Evolutionary conservation across 805 yeast genomes (phyloP), one percentile per base, ranked within the genome.

Genomic region (Candida sithepensis): DNA sequence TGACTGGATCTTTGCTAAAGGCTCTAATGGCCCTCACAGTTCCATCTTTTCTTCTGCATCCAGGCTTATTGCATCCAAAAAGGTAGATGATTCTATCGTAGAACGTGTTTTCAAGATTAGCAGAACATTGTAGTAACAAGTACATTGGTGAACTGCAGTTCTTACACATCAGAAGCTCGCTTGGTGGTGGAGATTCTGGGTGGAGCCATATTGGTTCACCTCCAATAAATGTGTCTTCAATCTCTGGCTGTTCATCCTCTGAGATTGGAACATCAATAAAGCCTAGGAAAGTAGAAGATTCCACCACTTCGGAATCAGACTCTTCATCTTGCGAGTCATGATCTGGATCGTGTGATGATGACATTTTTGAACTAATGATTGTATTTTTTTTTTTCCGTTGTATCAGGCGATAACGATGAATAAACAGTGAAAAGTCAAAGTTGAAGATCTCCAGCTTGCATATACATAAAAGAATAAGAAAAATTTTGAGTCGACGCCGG

Each of bases 61-160:
- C 55, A 20, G 79, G 69, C 39, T 78, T 76, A 16, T 70, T 60
- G 66, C 99, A 94, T 2, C 82, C 81, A 62, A 92, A 87, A 0
- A 94, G 74, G 59, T 92, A 94, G 16, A 94, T 66, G 3, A 81
- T 82, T 50, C 99, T 78, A 58, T 88, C 96, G 60, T 91, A 89
- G 38, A 81, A 71, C 10, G 83, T 73, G 32, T 77, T 77, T 30
- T 82, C 88, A 38, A 91, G 65, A 1, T 96, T 95, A 0, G 96
- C 85, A 65, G 77, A 85, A 1, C 92, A 85, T 63, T 94, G 98
- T 1, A 84, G 66, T 26, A 91, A 69, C 41, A 92, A 67, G 13
- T 85, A 79, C 84, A 89, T 75, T 14, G 72, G 67, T 9, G 71
- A 64, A 1, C 66, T 67, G 68, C 99, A 94, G 45, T 75, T 77